Evolutionary conservation across 345 rosid species (phyloP).

Genomic region (Schrenkiella parvula): DNA sequence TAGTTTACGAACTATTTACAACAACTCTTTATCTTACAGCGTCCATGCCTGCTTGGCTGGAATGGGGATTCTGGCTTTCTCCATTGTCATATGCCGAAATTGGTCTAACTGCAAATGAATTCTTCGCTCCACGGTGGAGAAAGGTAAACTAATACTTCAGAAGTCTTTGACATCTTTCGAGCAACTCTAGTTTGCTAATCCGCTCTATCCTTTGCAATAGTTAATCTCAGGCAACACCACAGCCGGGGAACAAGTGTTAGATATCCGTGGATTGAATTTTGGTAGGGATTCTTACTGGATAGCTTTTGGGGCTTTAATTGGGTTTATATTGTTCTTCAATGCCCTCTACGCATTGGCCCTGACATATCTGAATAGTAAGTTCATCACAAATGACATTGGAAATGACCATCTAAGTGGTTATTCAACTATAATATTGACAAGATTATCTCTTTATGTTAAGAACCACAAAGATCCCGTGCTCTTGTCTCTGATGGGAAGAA

Average conservation of each 20-base stretch:
- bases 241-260: constrained; percentile 42
- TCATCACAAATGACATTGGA: background rate
- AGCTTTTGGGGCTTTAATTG: constrained; percentile 47
- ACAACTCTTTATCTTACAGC: constrained; percentile 24
- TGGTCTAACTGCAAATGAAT: constrained; percentile 60
- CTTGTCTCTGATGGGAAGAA: constrained; percentile 5
- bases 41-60: constrained; percentile 53
- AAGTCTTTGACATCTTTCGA: background rate
- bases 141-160: constrained; percentile 28
- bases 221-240: constrained; percentile 27
- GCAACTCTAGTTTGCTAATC: constrained; percentile 3
- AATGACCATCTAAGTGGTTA: background rate
- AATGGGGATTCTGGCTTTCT: constrained; percentile 74
- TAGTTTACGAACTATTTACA: background rate
- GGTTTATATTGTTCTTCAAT: constrained; percentile 53
- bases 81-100: constrained; percentile 66
- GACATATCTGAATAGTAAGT: constrained; percentile 49
- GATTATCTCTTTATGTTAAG: background rate
- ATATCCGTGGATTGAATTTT: constrained; percentile 54
- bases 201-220: background rate
- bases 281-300: constrained; percentile 45
- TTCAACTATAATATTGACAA: background rate
- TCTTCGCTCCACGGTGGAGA: constrained; percentile 67
- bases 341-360: constrained; percentile 47
- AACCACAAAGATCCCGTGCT: constrained; percentile 16